A percentile compares a stretch with the other conserved stretches of the same genome.
These are phyloP conservation scores for Zygoascus flipseniorum DNA, from an alignment of 805 yeast genomes.

Conservation along the genomic window DNA sequence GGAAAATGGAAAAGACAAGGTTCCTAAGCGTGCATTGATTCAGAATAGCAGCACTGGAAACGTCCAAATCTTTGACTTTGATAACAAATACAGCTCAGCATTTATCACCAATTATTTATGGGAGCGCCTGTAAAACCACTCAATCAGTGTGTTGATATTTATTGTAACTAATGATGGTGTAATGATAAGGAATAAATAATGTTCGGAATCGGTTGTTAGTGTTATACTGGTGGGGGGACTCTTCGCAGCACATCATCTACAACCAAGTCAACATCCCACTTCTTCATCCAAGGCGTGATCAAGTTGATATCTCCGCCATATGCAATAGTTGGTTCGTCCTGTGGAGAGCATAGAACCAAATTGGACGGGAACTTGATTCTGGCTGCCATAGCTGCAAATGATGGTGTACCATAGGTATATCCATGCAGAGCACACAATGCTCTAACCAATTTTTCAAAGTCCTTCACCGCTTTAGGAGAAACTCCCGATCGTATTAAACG, in stretches of 20 bases:
- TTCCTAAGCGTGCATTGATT: constrained; percentile 16
- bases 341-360: constrained; percentile 32
- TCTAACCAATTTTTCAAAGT: constrained; percentile 33
- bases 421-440: constrained; percentile 36
- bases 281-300: constrained; percentile 33
- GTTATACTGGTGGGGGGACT: constrained; percentile 44
- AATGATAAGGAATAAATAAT: not conserved
- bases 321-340: constrained; percentile 42
- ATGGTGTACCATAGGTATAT: constrained; percentile 42
- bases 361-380: constrained; percentile 41
- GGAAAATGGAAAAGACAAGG: constrained; percentile 6
- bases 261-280: constrained; percentile 41
- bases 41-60: constrained; percentile 12
- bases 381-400: constrained; percentile 43
- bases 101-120: constrained; percentile 71
- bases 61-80: constrained; percentile 18
- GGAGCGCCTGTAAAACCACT: constrained; percentile 36
- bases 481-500: constrained; percentile 44
- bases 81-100: constrained; percentile 50
- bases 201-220: not conserved
- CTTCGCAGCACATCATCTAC: constrained; percentile 43
- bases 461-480: constrained; percentile 38
- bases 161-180: not conserved
- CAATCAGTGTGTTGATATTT: not conserved
- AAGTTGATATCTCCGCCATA: constrained; percentile 48